phyloP scores from a whole-genome alignment of 2,329 filamentous ascomycete species.

The Laburnicola sp. region DNA sequence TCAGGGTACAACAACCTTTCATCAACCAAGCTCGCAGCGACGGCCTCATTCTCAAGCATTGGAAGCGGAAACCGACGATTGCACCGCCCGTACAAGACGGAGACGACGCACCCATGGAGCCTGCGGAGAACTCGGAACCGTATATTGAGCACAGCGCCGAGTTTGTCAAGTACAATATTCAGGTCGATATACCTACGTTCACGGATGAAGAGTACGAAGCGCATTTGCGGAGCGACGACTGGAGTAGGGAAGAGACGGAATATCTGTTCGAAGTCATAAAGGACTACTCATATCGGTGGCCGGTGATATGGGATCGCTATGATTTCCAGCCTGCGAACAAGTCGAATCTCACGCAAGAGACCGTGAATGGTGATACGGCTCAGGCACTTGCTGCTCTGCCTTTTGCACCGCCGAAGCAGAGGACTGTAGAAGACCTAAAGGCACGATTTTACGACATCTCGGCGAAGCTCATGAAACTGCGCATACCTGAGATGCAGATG shows the following conservation, averaged over 20 bases:
- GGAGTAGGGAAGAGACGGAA: slow-evolving; percentile 92
- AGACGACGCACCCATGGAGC: slow-evolving; percentile 39
- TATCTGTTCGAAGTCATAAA: slow-evolving; percentile 76
- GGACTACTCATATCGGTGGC: slow-evolving; percentile 87
- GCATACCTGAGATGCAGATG: slow-evolving; percentile 62
- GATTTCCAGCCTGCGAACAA: slow-evolving; percentile 62
- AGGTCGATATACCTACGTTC: slow-evolving; percentile 77
- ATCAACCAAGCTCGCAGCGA: slow-evolving; percentile 76
- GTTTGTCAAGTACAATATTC: slow-evolving; percentile 88
- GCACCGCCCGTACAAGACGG: slow-evolving; percentile 34
- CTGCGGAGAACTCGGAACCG: slow-evolving; percentile 39
- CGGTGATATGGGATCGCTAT: slow-evolving; percentile 90
- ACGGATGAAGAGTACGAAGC: slow-evolving; percentile 83
- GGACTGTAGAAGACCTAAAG: slow-evolving; percentile 89
- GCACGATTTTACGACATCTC: slow-evolving; percentile 86
- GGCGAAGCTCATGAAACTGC: slow-evolving; percentile 51
- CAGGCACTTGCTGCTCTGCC: slow-evolving; percentile 38
- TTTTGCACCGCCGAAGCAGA: slow-evolving; percentile 54
- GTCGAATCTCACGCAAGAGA: slow-evolving; percentile 24
- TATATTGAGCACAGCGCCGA: slow-evolving; percentile 54
- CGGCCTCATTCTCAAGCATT: slow-evolving; percentile 73
- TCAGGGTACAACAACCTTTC: slow-evolving; percentile 59
- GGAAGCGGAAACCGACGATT: slow-evolving; percentile 65
- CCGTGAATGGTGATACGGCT: slow-evolving; percentile 22
- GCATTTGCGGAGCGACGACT: slow-evolving; percentile 72